These are phyloP conservation scores for Alloascoidea africana DNA, from an alignment of 805 yeast genomes.

Conservation along the genomic window DNA sequence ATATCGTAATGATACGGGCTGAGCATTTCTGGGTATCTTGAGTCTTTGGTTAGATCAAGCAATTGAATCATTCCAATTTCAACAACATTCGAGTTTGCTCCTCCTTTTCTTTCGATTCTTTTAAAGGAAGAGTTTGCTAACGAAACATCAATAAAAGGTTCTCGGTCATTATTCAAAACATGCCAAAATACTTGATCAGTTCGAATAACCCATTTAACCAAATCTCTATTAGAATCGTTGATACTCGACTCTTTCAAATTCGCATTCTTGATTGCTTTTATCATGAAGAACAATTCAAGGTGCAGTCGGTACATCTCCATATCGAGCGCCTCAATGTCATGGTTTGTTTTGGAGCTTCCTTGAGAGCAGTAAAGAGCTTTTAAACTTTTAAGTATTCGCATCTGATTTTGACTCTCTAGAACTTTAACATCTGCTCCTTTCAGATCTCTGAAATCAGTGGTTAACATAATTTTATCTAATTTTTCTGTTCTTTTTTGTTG, in stretches of 20 bases:
- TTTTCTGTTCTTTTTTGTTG: constrained; percentile 39
- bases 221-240: constrained; percentile 17
- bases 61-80: constrained; percentile 45
- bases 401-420: constrained; percentile 19
- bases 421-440: constrained; percentile 26
- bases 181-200: constrained; percentile 64
- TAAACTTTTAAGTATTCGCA: background rate
- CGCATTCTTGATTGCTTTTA: constrained; percentile 26
- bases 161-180: constrained; percentile 40
- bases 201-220: constrained; percentile 43
- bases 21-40: constrained; percentile 41
- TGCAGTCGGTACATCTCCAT: constrained; percentile 20
- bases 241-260: constrained; percentile 13
- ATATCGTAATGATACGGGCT: constrained; percentile 20
- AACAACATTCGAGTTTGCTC: constrained; percentile 48
- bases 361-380: background rate
- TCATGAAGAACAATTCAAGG: constrained; percentile 27
- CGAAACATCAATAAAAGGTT: constrained; percentile 58
- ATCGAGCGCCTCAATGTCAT: constrained; percentile 20
- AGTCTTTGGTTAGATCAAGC: constrained; percentile 33
- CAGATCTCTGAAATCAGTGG: constrained; percentile 55
- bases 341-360: background rate
- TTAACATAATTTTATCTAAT: constrained; percentile 49
- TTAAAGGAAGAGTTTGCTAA: constrained; percentile 45
- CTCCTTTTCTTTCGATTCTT: constrained; percentile 47